Percentiles rank a stretch among this genome's conserved stretches.
phyloP scores from a whole-genome alignment of 2,329 filamentous ascomycete species.

The Alternaria hordeiaustralica region DNA sequence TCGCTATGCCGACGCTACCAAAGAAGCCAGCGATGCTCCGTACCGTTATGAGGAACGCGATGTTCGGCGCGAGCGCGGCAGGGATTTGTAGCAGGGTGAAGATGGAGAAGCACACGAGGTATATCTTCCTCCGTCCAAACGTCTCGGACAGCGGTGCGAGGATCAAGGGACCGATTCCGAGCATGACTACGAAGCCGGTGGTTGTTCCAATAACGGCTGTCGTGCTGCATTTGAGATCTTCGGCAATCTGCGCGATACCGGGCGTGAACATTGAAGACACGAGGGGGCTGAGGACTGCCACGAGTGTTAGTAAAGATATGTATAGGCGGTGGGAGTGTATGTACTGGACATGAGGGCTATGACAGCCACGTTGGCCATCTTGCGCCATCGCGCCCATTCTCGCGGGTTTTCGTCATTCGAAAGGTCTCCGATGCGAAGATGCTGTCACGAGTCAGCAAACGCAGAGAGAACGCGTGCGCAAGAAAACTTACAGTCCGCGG shows the following conservation, averaged over 20 bases:
- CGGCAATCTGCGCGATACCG: slow-evolving; percentile 58
- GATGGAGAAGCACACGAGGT: slow-evolving; percentile 53
- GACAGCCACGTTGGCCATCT: slow-evolving; percentile 58
- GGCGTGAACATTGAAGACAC: slow-evolving; percentile 61
- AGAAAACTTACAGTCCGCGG: slow-evolving; percentile 34
- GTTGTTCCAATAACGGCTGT: slow-evolving; percentile 57
- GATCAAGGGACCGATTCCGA: slow-evolving; percentile 56
- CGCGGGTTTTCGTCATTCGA: slow-evolving; percentile 54
- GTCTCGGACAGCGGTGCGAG: slow-evolving; percentile 57
- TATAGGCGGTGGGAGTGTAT: not conserved
- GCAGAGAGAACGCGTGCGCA: not conserved
- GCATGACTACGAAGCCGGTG: slow-evolving; percentile 59
- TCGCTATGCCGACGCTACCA: slow-evolving; percentile 58
- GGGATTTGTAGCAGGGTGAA: slow-evolving; percentile 58
- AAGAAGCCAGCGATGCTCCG: slow-evolving; percentile 58
- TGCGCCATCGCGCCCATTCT: slow-evolving; percentile 53
- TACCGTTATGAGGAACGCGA: slow-evolving; percentile 53
- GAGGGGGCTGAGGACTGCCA: slow-evolving; percentile 53
- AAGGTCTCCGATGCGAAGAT: slow-evolving; percentile 34
- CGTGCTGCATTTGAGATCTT: slow-evolving; percentile 51
- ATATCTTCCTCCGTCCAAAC: slow-evolving; percentile 54
- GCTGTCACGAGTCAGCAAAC: slow-evolving; percentile 21
- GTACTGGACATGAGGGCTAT: slow-evolving; percentile 59
- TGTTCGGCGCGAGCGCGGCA: slow-evolving; percentile 56
- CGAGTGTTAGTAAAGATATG: not conserved